A percentile compares a stretch with the other conserved stretches of the same genome.
phyloP scores from a whole-genome alignment of 495 filamentous ascomycete genomes.

The Hyaloscypha variabilis region DNA sequence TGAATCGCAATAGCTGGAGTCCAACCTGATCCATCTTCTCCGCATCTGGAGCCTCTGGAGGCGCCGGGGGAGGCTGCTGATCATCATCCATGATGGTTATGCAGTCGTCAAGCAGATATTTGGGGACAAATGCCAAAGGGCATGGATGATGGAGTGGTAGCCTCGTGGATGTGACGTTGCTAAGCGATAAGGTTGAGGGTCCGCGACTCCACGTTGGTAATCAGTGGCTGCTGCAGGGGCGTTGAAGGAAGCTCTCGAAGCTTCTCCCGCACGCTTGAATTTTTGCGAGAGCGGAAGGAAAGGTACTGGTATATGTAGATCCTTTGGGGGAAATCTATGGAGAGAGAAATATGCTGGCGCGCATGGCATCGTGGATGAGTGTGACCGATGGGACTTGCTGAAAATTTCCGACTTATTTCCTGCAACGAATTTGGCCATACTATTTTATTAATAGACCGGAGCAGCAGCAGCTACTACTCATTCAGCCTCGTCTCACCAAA shows the following conservation, averaged over 20 bases:
- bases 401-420: too few relatives aligned
- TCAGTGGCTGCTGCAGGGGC: constrained; percentile 8
- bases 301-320: neutral
- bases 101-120: constrained; percentile 2
- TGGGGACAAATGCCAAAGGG: neutral
- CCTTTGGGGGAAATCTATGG: neutral
- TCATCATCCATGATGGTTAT: constrained; percentile 33
- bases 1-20: neutral
- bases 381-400: too few relatives aligned
- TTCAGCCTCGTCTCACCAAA: too few relatives aligned
- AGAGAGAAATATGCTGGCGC: neutral
- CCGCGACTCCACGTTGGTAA: too few relatives aligned
- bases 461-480: neutral
- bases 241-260: constrained; percentile 15
- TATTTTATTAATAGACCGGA: neutral
- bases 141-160: constrained; percentile 18
- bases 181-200: constrained; percentile 13
- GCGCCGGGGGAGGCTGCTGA: constrained; percentile 17
- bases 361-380: neutral
- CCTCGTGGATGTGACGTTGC: constrained; percentile 26
- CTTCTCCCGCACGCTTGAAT: neutral
- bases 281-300: neutral
- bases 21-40: constrained; percentile 39
- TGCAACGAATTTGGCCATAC: too few relatives aligned
- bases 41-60: constrained; percentile 36